Percentiles rank a stretch among this genome's conserved stretches.
These are phyloP conservation scores for Annona cherimola DNA, from an alignment of 164 flowering plant genomes.

Conservation along the genomic window DNA sequence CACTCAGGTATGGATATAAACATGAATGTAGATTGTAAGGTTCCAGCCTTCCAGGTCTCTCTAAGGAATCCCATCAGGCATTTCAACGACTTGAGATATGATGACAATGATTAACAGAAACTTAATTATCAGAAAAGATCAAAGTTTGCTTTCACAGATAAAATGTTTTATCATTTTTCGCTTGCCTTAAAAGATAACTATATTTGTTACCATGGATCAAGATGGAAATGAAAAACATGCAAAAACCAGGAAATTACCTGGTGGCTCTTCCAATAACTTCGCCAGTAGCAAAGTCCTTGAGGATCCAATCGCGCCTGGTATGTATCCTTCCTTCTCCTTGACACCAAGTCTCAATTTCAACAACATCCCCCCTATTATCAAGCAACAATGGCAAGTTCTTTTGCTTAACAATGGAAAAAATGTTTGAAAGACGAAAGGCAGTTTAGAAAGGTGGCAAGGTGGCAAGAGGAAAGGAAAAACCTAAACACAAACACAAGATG, in stretches of 20 bases:
- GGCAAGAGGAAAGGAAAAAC: too few species aligned
- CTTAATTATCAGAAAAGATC: neutral
- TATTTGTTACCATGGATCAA: too few species aligned
- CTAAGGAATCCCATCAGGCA: neutral
- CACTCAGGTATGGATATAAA: neutral
- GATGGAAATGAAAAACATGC: too few species aligned
- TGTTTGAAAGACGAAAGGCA: too few species aligned
- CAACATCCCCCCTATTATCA: conserved; percentile 75
- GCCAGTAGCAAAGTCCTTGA: conserved; percentile 77
- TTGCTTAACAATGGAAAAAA: too few species aligned
- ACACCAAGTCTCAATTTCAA: conserved; percentile 99
- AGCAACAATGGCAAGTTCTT: neutral
- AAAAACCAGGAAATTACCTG: conserved; percentile 37
- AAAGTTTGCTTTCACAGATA: too few species aligned
- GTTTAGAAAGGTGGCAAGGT: too few species aligned
- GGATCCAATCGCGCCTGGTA: conserved; percentile 93
- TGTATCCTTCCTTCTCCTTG: conserved; percentile 91
- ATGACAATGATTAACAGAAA: neutral
- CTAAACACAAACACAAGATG: too few species aligned
- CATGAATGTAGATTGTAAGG: neutral
- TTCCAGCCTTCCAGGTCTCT: neutral
- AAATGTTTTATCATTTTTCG: too few species aligned
- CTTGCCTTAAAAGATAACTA: too few species aligned
- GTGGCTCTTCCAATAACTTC: conserved; percentile 95
- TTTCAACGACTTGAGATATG: neutral